Evolutionary conservation across 176 grass and related monocot genomes (phyloP), one percentile per base, ranked within the genome.

Genomic region (Hordeum vulgare): DNA sequence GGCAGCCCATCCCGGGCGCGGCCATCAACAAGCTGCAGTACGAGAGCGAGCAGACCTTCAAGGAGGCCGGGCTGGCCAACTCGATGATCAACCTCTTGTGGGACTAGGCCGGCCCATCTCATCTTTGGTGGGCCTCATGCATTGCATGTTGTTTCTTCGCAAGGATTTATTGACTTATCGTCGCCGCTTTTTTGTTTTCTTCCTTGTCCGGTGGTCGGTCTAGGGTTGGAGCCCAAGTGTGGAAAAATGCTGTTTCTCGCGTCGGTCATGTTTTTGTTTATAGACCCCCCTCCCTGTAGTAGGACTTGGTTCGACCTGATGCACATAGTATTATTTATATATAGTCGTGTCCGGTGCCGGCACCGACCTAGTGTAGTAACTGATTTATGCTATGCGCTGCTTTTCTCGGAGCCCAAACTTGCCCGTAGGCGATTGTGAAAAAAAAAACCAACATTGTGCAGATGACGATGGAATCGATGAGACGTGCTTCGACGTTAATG

Each of bases 81-180:
- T 99, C 97, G 1, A 94, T 99, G 91, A 87, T 99, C 80, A 93
- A 91, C 57, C 71, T 99, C 34, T 57, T 88, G 57, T 92, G 80
- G 93, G 93, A 99, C 66, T 99, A 79, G 85, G 61, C 47, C n/a
- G n/a, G n/a, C n/a, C n/a, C n/a, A n/a, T n/a, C n/a, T n/a, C n/a
- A n/a, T n/a, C n/a, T n/a, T 49, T 42, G 11, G n/a, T 35, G 41
- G 40, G 25, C 82, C 71, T 35, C 65, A 62, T 66, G 14, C 14
- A 14, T 17, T 63, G 21, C 8, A 8, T 74, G 47, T 20, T 40
- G 17, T 26, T 56, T 76, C 45, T 9, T 18, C 4, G 7, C 8
- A 6, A 40, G 10, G 67, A 80, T 41, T 71, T 49, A 45, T 17
- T 26, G 54, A 61, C 70, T 85, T 67, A 35, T 87, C n/a, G 42